Evolutionary conservation across 345 rosid genomes (phyloP).

Genomic region (Tarenaya hassleriana): DNA sequence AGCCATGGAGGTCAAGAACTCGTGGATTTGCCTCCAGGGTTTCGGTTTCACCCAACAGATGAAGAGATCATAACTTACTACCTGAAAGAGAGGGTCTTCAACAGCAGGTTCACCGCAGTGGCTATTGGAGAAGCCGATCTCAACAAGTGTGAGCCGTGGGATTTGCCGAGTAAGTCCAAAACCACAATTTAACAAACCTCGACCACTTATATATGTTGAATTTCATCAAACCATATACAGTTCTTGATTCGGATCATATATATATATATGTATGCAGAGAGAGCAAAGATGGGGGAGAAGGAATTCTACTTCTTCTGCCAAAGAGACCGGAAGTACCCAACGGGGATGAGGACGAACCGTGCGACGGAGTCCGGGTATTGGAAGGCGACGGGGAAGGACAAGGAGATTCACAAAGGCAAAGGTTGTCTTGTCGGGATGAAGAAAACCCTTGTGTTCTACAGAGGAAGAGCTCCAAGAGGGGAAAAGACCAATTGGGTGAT

Average conservation of each 20-base stretch:
- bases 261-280: constrained; percentile 49
- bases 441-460: constrained; percentile 96
- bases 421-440: constrained; percentile 85
- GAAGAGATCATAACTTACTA: constrained; percentile 79
- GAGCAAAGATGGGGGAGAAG: constrained; percentile 94
- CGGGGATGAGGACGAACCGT: constrained; percentile 93
- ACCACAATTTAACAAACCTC: too few relatives aligned
- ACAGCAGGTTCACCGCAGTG: constrained; percentile 40
- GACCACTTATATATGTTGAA: too few relatives aligned
- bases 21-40: constrained; percentile 66
- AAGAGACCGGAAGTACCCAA: constrained; percentile 87
- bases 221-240: too few relatives aligned
- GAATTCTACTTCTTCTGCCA: constrained; percentile 94
- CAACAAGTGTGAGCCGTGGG: constrained; percentile 97
- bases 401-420: constrained; percentile 58
- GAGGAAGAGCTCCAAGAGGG: constrained; percentile 92
- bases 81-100: constrained; percentile 50
- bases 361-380: constrained; percentile 92
- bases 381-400: constrained; percentile 98
- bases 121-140: constrained; percentile 78
- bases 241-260: constrained; percentile 1
- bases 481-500: constrained; percentile 95
- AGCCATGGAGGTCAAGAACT: too few relatives aligned
- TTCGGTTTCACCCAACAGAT: constrained; percentile 88
- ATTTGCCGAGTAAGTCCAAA: constrained; percentile 66